Evolutionary conservation across 345 rosid genomes (phyloP).

Genomic region (Aegle marmelos): DNA sequence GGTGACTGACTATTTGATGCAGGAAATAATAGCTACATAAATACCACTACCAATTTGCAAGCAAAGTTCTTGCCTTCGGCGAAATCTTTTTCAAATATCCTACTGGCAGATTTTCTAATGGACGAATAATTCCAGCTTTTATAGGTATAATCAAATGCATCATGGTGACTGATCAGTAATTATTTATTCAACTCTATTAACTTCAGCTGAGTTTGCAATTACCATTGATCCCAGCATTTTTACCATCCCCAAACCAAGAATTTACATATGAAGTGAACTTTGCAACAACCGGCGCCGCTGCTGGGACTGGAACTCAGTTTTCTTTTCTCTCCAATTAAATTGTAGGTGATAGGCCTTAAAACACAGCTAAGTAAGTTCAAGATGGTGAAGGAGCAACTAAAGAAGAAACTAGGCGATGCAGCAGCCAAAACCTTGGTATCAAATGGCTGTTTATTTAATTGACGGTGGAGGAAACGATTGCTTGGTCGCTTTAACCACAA

Average conservation of each 20-base stretch:
- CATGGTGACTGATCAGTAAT: neutral
- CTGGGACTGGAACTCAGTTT: constrained; percentile 8
- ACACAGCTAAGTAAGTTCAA: constrained; percentile 39
- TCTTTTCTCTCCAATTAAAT: neutral
- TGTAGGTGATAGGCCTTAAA: constrained; percentile 32
- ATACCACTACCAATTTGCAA: neutral
- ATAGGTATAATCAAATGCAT: constrained; percentile 14
- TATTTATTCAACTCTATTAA: neutral
- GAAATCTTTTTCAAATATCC: constrained; percentile 4
- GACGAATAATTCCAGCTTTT: neutral
- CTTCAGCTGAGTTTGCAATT: constrained; percentile 21
- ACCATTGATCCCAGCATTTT: constrained; percentile 5
- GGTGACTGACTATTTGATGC: constrained; percentile 38
- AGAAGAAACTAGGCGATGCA: constrained; percentile 29
- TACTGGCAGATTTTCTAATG: constrained; percentile 10
- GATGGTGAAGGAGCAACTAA: constrained; percentile 25
- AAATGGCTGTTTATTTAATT: constrained; percentile 40
- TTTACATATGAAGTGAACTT: constrained; percentile 24
- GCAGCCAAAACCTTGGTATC: constrained; percentile 26
- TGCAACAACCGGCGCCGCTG: constrained; percentile 23
- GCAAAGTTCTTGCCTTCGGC: neutral
- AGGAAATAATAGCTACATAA: constrained; percentile 34
- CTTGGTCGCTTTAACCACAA: neutral
- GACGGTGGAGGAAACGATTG: constrained; percentile 31
- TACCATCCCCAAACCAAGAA: neutral